These are phyloP conservation scores for Suhomyces pyralidae DNA, from an alignment of 805 yeast genomes.

Conservation along the genomic window DNA sequence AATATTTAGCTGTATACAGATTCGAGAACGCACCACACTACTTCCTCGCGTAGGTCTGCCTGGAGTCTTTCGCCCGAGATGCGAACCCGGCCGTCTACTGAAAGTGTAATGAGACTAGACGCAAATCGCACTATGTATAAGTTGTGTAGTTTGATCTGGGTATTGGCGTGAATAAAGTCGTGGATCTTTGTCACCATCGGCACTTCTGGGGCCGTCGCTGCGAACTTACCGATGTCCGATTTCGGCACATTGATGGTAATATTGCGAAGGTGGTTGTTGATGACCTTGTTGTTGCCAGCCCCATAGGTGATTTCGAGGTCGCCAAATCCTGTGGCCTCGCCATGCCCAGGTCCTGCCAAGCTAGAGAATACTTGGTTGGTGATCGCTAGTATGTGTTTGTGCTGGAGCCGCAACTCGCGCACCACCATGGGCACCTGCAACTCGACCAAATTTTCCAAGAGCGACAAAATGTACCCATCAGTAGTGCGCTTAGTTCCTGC, in stretches of 20 bases:
- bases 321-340: constrained; percentile 5
- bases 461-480: constrained; percentile 3
- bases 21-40: constrained; percentile 14
- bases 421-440: constrained; percentile 8
- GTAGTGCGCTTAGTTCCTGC: background rate
- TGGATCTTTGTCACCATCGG: constrained; percentile 15
- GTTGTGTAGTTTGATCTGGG: constrained; percentile 20
- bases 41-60: constrained; percentile 2
- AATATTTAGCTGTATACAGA: background rate
- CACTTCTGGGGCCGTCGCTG: background rate
- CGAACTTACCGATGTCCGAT: constrained; percentile 13
- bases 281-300: constrained; percentile 3
- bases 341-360: background rate
- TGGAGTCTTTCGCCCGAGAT: constrained; percentile 9
- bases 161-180: constrained; percentile 16
- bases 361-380: constrained; percentile 6
- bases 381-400: constrained; percentile 4
- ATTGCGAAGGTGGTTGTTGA: constrained; percentile 17
- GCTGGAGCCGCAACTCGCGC: constrained; percentile 8
- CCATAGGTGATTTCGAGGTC: constrained; percentile 11
- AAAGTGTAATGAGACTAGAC: constrained; percentile 16
- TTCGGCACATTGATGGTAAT: constrained; percentile 22
- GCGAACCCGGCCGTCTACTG: constrained; percentile 23
- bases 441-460: constrained; percentile 9
- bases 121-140: constrained; percentile 18